Base-by-base conservation (phyloP, 495 filamentous ascomycete genomes). In the Trypethelium eluteriae region DNA sequence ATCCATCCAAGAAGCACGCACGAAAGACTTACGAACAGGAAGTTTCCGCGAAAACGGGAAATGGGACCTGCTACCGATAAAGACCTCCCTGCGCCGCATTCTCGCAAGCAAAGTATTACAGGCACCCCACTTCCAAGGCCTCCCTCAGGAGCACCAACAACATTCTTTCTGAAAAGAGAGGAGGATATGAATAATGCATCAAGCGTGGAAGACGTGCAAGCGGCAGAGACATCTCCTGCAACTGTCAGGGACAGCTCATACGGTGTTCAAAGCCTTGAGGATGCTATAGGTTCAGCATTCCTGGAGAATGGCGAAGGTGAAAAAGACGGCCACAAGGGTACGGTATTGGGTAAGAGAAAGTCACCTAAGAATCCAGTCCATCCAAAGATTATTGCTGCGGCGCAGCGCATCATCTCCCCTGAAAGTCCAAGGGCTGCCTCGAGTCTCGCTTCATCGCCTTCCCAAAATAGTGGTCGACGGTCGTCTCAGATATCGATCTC, bases 181-280 rank as follows among this genome's bases (percentile, higher is more conserved):
- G 67, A 67, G 47, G 75, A 79, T 1, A 68, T 79, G 62, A 75
- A 79, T 38, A 62, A 38, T n/a, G 38, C 50, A 1, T 38, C 16
- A 12, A 46, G 34, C n/a, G 47, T 36, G 32, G 38, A 56, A 34
- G 68, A 74, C 57, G 53, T 65, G 16, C 11, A 50, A 38, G 25
- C 64, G 38, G 14, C 34, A 62, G 63, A 12, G 62, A 61, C 69
- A 46, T 62, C 49, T 6, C 38, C 35, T n/a, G 25, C 38, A 59
- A 64, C 41, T 10, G 46, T 46, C 46, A 70, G 35, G 7, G 69
- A 81, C 65, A 85, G 79, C 69, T 81, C 78, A 64, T 88, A 83
- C 70, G 87, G 88, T 4, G 84, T 90, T 7, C 81, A 86, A 70
- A 89, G 86, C 67, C 75, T 89, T 14, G 81, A 82, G 62, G 85